A percentile compares a stretch with the other conserved stretches of the same genome.
Evolutionary conservation across 768 basidiomycete genomes (phyloP).

Genomic region (Lactifluus pinguis): DNA sequence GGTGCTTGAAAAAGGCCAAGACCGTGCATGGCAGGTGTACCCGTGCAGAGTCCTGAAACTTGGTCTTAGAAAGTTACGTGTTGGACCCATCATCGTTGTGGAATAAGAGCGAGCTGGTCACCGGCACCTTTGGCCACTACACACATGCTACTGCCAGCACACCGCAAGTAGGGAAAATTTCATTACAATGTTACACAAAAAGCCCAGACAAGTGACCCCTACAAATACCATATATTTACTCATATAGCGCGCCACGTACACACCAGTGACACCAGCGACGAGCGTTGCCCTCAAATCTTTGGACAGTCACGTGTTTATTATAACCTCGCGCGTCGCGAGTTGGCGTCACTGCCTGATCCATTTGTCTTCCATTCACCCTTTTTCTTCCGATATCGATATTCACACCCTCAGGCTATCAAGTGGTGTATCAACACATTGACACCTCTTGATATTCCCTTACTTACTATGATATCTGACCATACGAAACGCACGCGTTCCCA

Average conservation of each 20-base stretch:
- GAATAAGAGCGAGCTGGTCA: neutral
- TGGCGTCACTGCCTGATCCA: neutral
- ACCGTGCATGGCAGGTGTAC: neutral
- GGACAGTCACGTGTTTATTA: neutral
- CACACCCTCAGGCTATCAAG: neutral
- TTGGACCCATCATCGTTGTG: neutral
- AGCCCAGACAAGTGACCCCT: neutral
- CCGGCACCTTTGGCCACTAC: neutral
- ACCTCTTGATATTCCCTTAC: neutral
- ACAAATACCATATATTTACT: neutral
- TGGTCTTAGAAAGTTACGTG: neutral
- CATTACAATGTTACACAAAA: neutral
- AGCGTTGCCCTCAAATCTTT: neutral
- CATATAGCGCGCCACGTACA: neutral
- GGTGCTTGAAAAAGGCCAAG: neutral
- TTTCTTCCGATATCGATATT: neutral
- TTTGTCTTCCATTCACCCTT: too few relatives aligned
- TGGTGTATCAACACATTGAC: neutral
- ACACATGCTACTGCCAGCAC: neutral
- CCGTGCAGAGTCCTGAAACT: neutral
- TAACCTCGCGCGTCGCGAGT: neutral
- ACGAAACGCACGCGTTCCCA: constrained; percentile 20
- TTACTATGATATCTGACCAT: constrained; percentile 5
- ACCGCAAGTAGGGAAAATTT: neutral
- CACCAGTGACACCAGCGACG: neutral